Evolutionary conservation across 1,284 basidiomycete species (phyloP).

Genomic region (Sporisorium sorghi): DNA sequence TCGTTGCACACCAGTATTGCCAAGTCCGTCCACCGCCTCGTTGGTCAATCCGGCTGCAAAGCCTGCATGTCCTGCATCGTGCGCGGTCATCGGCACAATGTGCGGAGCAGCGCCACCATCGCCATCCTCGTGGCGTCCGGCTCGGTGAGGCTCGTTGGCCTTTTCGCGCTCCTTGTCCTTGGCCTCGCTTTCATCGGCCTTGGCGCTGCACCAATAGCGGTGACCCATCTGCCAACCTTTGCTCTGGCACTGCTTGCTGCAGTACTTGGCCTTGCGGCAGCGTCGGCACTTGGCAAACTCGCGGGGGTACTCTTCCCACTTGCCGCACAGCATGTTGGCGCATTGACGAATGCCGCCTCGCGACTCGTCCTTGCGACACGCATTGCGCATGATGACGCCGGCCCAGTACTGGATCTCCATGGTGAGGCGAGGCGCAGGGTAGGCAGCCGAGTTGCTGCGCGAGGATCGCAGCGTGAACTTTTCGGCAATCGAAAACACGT

Average conservation of each 20-base stretch:
- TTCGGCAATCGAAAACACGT: conserved; percentile 91
- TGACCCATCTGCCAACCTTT: conserved; percentile 97
- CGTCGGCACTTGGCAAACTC: conserved; percentile 97
- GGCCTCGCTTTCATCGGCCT: conserved; percentile 59
- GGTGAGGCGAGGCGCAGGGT: conserved; percentile 76
- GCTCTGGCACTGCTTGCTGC: conserved; percentile 96
- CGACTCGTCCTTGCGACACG: conserved; percentile 92
- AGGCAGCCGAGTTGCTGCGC: conserved; percentile 71
- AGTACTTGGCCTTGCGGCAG: conserved; percentile 98
- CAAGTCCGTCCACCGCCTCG: conserved; percentile 15
- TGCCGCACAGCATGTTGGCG: conserved; percentile 89
- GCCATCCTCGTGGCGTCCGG: conserved; percentile 24
- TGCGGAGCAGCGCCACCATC: conserved; percentile 24
- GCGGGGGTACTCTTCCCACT: conserved; percentile 90
- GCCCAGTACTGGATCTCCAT: conserved; percentile 98
- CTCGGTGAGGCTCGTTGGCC: conserved; percentile 18
- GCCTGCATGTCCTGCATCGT: conserved; percentile 10
- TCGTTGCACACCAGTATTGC: conserved; percentile 10
- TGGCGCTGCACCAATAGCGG: conserved; percentile 74
- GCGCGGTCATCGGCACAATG: conserved; percentile 18
- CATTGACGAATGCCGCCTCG: conserved; percentile 94
- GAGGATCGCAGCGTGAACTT: conserved; percentile 93
- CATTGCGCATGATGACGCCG: conserved; percentile 98
- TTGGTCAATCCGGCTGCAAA: conserved; percentile 17
- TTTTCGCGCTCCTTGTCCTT: conserved; percentile 51